Conservation (phyloP, 176 grass and related monocot genomes). For the Tillandsia fasciculata region DNA sequence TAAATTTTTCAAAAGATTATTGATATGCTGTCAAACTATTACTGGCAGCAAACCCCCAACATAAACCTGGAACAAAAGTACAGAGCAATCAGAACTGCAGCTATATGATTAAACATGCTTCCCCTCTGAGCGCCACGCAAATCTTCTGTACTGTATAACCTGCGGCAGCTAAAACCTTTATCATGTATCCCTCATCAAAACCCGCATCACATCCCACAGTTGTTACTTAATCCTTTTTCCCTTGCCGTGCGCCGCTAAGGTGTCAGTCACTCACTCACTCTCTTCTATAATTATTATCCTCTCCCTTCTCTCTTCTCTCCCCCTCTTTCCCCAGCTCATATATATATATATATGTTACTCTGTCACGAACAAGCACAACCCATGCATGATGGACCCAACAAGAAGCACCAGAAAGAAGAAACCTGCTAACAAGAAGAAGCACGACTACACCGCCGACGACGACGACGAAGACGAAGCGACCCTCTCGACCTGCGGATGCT, state of each 20-base stretch:
- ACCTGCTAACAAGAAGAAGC: not conserved
- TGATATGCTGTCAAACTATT: too few species aligned
- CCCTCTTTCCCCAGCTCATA: too few species aligned
- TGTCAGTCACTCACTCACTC: not conserved
- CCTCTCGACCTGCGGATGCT: slow-evolving; percentile 41
- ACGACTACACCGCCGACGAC: slow-evolving; percentile 3
- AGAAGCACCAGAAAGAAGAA: not conserved
- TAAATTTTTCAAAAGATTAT: too few species aligned
- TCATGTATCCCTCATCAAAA: slow-evolving; percentile 8
- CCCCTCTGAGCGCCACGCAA: not conserved
- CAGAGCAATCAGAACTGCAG: not conserved
- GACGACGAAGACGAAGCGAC: not conserved
- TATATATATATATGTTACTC: too few species aligned
- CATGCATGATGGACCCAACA: too few species aligned
- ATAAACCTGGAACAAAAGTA: too few species aligned
- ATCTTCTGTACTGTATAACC: not conserved
- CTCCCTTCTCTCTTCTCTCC: not conserved
- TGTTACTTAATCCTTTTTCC: slow-evolving; percentile 1
- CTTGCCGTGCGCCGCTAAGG: slow-evolving; percentile 11
- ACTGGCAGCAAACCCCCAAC: too few species aligned
- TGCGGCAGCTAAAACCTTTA: not conserved
- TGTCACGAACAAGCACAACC: too few species aligned
- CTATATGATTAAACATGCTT: not conserved
- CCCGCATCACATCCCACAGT: not conserved
- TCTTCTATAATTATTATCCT: not conserved